These are phyloP conservation scores for Striga hermonthica DNA, from an alignment of 305 asterid species.

Conservation along the genomic window DNA sequence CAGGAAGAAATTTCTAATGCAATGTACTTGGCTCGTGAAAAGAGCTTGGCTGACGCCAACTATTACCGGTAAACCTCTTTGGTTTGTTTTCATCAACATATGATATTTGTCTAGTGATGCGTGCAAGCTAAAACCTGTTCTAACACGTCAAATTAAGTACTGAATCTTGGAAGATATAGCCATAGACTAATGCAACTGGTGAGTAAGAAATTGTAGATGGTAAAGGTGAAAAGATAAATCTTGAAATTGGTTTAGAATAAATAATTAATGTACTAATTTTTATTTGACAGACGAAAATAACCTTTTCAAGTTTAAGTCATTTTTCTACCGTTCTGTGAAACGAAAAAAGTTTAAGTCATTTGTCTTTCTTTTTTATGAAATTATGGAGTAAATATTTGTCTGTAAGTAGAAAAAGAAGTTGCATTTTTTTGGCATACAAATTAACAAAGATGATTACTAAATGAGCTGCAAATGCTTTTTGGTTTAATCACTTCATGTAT, in stretches of 20 bases:
- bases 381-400: not conserved
- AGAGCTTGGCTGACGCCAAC: conserved; percentile 93
- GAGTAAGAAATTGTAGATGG: not conserved
- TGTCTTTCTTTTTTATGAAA: not conserved
- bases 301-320: too few relatives aligned
- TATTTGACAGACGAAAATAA: too few relatives aligned
- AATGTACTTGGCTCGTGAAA: conserved; percentile 91
- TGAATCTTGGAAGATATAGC: not conserved
- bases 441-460: not conserved
- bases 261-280: too few relatives aligned
- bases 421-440: not conserved
- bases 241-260: not conserved
- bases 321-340: too few relatives aligned
- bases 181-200: too few relatives aligned
- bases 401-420: not conserved
- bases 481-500: too few relatives aligned
- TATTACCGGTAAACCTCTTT: conserved; percentile 61
- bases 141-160: not conserved
- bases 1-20: conserved; percentile 89
- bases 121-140: not conserved
- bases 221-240: not conserved
- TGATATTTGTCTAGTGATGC: too few relatives aligned
- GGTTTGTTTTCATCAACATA: conserved; percentile 14
- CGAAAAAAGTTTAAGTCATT: too few relatives aligned
- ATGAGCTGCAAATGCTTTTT: too few relatives aligned